Evolutionary conservation across 2,329 filamentous ascomycete species (phyloP), one percentile per base, ranked within the genome.

Genomic region (Leptosphaerulina australis): DNA sequence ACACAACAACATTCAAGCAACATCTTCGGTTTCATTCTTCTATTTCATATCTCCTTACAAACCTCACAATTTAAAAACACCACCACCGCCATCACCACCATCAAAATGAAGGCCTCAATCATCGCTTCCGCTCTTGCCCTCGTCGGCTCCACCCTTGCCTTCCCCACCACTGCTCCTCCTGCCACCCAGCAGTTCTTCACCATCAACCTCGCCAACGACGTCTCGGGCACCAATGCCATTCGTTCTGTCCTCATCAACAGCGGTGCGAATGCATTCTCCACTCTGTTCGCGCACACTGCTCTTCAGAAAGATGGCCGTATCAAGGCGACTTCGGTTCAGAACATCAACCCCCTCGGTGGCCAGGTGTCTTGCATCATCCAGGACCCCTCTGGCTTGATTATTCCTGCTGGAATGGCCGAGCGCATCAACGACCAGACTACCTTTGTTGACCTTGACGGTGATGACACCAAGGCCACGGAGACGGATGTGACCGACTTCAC

Each of bases 91-190:
- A 21, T 28, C 31, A 54, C 44, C 44, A 51, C 15, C 35, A 39
- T 41, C 50, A 56, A 56, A 50, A 63, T 63, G 58, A 58, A 59
- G 54, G 39, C 51, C 45, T 52, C 53, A 39, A 46, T 55, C 49
- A 49, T 56, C 49, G 41, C 55, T 18, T 50, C 51, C 44, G 33
- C 44, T 30, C 11, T 57, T 33, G 21, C 45, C 34, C 43, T 58
- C 51, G 21, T 55, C 51, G 30, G 36, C 53, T 31, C 44, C 22
- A 46, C 56, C 38, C 36, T 64, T 31, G 53, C 61, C 44, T 36
- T 44, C 38, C 49, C 58, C 43, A 29, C 53, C 15, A 44, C 54
- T 24, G 48, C 52, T 24, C 40, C 45, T n/a, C 39, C 22, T 4
- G 26, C 44, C n/a, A 2, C 17, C 49, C 11, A 26, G 30, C 25